These are phyloP conservation scores for Massarina eburnea DNA, from an alignment of 2,329 filamentous ascomycete species.

Conservation along the genomic window DNA sequence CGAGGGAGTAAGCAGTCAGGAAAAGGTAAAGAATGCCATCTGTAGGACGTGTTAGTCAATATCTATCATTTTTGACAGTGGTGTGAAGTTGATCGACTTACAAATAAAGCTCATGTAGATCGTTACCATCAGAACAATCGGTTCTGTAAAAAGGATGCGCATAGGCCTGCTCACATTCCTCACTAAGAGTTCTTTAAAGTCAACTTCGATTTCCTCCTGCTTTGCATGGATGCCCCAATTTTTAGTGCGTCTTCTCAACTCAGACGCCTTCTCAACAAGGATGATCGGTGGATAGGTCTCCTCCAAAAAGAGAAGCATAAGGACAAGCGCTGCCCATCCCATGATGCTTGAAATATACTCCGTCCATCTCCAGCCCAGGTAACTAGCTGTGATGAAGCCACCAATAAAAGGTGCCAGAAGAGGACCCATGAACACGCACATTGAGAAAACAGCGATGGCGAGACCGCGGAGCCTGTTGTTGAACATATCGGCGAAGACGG, in stretches of 20 bases:
- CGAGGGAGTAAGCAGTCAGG: constrained; percentile 79
- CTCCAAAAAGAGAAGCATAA: constrained; percentile 56
- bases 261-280: constrained; percentile 57
- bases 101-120: constrained; percentile 50
- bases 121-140: constrained; percentile 51
- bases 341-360: constrained; percentile 58
- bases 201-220: constrained; percentile 56
- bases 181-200: constrained; percentile 51
- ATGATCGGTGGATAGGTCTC: constrained; percentile 63
- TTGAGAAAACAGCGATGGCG: constrained; percentile 54
- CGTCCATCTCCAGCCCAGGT: constrained; percentile 59
- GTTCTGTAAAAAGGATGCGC: constrained; percentile 53
- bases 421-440: constrained; percentile 54
- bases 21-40: constrained; percentile 82
- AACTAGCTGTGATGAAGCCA: constrained; percentile 54
- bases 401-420: constrained; percentile 55
- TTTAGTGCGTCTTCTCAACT: constrained; percentile 56
- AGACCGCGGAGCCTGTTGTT: constrained; percentile 47
- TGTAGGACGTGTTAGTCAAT: constrained; percentile 34
- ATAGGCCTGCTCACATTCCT: constrained; percentile 57
- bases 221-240: constrained; percentile 66
- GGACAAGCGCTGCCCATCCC: constrained; percentile 53
- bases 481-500: constrained; percentile 61
- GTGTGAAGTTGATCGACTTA: constrained; percentile 12
- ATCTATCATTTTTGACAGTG: not conserved